Conservation (phyloP, 495 filamentous ascomycete species). For the Aspergillus carlsbadensis region DNA sequence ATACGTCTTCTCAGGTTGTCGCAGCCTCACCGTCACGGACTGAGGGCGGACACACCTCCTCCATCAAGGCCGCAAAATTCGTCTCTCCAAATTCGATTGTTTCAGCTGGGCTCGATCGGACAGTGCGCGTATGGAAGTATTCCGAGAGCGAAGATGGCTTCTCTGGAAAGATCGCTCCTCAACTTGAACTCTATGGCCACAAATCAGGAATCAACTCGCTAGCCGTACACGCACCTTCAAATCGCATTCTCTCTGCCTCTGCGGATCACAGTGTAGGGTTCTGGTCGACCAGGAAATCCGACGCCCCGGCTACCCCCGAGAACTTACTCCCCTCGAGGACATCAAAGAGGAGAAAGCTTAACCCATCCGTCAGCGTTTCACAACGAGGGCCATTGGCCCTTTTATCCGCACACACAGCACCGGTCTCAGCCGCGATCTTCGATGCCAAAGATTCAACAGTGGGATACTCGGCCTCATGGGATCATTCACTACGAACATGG, state of each 20-base stretch:
- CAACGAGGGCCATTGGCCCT: constrained; percentile 78
- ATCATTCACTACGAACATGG: constrained; percentile 87
- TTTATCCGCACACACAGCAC: constrained; percentile 66
- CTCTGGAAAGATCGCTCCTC: constrained; percentile 64
- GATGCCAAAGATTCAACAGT: constrained; percentile 80
- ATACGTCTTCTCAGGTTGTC: constrained; percentile 74
- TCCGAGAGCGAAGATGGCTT: constrained; percentile 59
- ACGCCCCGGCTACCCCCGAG: constrained; percentile 67
- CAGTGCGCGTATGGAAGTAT: constrained; percentile 86
- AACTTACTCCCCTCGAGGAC: constrained; percentile 60
- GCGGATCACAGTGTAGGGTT: constrained; percentile 76
- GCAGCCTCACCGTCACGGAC: constrained; percentile 62
- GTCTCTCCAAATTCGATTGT: constrained; percentile 72
- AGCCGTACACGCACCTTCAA: constrained; percentile 71
- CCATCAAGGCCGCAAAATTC: constrained; percentile 79
- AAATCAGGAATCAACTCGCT: constrained; percentile 70
- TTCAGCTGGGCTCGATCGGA: constrained; percentile 78
- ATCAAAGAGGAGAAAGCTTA: constrained; percentile 76
- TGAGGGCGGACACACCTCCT: constrained; percentile 69
- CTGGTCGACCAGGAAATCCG: constrained; percentile 76
- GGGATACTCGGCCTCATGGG: constrained; percentile 83
- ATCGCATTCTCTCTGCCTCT: constrained; percentile 78
- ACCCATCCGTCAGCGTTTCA: constrained; percentile 59
- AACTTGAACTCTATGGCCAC: constrained; percentile 87
- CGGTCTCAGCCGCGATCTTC: constrained; percentile 76